These are phyloP conservation scores for Periconia digitata DNA, from an alignment of 2,329 filamentous ascomycete genomes.

Conservation along the genomic window DNA sequence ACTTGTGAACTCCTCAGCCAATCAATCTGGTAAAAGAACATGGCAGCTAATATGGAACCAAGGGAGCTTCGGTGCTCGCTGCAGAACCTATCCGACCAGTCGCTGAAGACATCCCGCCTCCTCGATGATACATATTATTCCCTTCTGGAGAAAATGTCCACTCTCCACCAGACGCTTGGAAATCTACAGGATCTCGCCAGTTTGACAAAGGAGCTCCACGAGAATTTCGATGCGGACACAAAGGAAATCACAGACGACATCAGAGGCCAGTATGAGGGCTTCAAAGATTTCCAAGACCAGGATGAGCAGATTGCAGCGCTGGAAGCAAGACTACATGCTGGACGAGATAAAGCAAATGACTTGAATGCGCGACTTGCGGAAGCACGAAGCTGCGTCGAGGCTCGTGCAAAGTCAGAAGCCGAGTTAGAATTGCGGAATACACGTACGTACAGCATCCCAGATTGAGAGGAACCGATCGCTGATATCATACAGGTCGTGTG, in stretches of 20 bases:
- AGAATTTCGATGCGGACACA: constrained; percentile 62
- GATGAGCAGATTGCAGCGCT: constrained; percentile 64
- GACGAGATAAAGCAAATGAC: constrained; percentile 60
- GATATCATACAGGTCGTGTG: constrained; percentile 50
- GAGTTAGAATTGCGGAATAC: constrained; percentile 68
- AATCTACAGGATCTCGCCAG: constrained; percentile 68
- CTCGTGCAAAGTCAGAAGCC: constrained; percentile 67
- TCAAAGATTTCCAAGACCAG: constrained; percentile 66
- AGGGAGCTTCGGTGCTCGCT: constrained; percentile 46
- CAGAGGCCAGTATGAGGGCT: constrained; percentile 59
- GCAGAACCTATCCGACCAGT: constrained; percentile 58
- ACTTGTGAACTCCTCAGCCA: background rate
- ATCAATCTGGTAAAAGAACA: background rate
- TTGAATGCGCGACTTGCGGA: constrained; percentile 66
- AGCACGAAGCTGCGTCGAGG: constrained; percentile 65
- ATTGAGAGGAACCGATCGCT: constrained; percentile 4
- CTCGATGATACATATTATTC: constrained; percentile 76
- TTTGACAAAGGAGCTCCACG: constrained; percentile 60
- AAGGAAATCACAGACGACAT: constrained; percentile 63
- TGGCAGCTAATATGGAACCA: constrained; percentile 20
- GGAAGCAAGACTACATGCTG: constrained; percentile 62
- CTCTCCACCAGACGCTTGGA: constrained; percentile 64
- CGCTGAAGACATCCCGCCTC: constrained; percentile 62
- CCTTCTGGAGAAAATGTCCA: constrained; percentile 67
- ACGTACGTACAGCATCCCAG: constrained; percentile 20